A percentile compares a stretch with the other conserved stretches of the same genome.
These are phyloP conservation scores for Rhamnella rubrinervis DNA, from an alignment of 331 rosid genomes.

Conservation along the genomic window DNA sequence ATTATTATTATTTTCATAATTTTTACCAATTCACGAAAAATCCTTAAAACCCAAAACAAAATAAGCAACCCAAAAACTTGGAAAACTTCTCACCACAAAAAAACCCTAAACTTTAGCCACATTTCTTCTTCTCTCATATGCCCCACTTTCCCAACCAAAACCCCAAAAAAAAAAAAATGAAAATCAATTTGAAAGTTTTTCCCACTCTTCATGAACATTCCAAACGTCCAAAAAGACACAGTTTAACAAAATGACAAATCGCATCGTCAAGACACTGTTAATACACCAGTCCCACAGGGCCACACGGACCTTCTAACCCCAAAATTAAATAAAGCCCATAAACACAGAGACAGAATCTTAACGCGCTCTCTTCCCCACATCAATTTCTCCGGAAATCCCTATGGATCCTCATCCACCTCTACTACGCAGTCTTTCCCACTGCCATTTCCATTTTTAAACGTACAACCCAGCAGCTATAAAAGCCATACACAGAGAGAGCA, in stretches of 20 bases:
- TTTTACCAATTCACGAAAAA: too few species aligned
- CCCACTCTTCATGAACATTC: slow-evolving; percentile 21
- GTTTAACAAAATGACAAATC: neutral
- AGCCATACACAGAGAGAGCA: too few species aligned
- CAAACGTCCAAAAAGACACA: neutral
- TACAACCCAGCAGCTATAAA: too few species aligned
- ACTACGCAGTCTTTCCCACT: neutral
- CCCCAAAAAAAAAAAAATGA: neutral
- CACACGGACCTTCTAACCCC: too few species aligned
- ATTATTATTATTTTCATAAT: too few species aligned
- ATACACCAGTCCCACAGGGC: too few species aligned
- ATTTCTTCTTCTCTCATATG: neutral
- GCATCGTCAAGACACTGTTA: neutral
- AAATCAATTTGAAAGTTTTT: slow-evolving; percentile 8
- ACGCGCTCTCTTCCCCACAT: neutral
- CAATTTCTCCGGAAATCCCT: neutral
- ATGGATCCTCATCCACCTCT: neutral
- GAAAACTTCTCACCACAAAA: slow-evolving; percentile 3
- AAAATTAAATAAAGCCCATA: too few species aligned
- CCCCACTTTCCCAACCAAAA: slow-evolving; percentile 1
- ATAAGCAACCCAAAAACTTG: neutral
- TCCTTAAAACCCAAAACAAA: too few species aligned
- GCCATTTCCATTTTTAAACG: neutral
- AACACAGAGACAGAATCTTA: neutral
- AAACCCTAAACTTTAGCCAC: neutral